Evolutionary conservation across 2,329 filamentous ascomycete genomes (phyloP), one percentile per base, ranked within the genome.

Genomic region (Byssochlamys sp.): DNA sequence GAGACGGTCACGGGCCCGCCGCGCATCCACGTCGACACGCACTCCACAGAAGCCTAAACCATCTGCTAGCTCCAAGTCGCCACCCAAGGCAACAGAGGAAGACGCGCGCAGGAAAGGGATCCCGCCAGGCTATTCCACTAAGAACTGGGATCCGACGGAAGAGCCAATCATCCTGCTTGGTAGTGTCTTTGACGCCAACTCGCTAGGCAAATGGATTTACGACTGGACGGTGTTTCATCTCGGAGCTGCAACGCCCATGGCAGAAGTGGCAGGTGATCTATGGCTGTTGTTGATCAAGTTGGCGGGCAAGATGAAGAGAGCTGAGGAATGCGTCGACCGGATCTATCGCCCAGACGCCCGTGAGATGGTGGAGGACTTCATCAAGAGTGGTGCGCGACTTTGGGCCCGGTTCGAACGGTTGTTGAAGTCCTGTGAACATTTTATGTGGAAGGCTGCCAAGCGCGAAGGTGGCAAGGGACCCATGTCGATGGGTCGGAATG

Each of bases 181-280:
- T 54, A 95, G 90, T 70, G 94, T 97, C 57, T 97, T 97, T 69
- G 94, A 97, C 71, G 90, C 92, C 69, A 96, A 97, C 81, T 96
- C 90, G 27, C 82, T 99, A 29, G 94, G 94, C 69, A 96, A 96
- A 77, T 99, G 94, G 94, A 95, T 99, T 69, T 99, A 96, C 75
- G 94, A 97, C 80, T 99, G 94, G 94, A 96, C 94, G 19, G 90
- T 96, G 62, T 96, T 90, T 78, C 86, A 88, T 71, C 86, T 95
- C 65, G 90, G 90, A 39, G 84, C 90, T 12, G 83, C 84, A 48
- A 90, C 88, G 10, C 89, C 91, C 54, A 89, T 96, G 69, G 84
- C 91, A 55, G 91, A 96, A 63, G 86, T 95, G 74, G 91, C 94
- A 2, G 94, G 92, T 65, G 91, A 97, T 68, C 81, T 99, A 56